Base-by-base conservation (phyloP, 306 rosid genomes). In the Castanea sativa region DNA sequence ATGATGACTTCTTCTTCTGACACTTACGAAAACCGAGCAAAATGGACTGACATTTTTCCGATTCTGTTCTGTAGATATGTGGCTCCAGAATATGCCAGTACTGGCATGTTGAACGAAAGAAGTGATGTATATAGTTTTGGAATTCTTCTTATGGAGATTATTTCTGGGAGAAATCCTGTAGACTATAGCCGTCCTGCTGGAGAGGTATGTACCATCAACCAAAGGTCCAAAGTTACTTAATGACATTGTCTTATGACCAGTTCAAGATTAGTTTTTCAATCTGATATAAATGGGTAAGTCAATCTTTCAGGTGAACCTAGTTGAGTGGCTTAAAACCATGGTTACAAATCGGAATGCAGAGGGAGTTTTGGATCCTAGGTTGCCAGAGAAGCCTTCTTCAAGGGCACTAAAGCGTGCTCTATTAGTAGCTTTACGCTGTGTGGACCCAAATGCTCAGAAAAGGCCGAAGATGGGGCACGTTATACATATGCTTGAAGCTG, bases 381-480 rank as follows among this genome's bases (percentile, higher is more conserved):
- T 89, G 79, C 76, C 76, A 1, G 92, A 87, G 83, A 89, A 85
- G 81, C 92, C 92, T 68, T 87, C 92, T 57, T 83, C 92, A 20
- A 80, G 92, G 78, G 89, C 83, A 5, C 81, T 89, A 43, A 89
- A 89, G 76, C 90, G 90, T n/a, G 90, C 90, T 71, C 87, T 89
- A 59, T 74, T 89, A 53, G 92, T 89, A 25, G 92, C 90, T 20
- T 82, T 89, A 58, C 89, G 90, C 41, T 89, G 90, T 0, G 90
- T 87, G 78, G 92, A 89, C 79, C 92, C 90, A 9, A 87, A 83
- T 77, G 76, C 87, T 57, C 90, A 87, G 76, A 89, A 89, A 76
- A 80, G 92, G 83, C 92, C 92, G 4, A 87, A 85, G 79, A 87
- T 89, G 90, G 90, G 92, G 65, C 92, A 80, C 67, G 92, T 89